Conservation (phyloP, 352 stramenopile species). For the Phytophthora citrophthora region DNA sequence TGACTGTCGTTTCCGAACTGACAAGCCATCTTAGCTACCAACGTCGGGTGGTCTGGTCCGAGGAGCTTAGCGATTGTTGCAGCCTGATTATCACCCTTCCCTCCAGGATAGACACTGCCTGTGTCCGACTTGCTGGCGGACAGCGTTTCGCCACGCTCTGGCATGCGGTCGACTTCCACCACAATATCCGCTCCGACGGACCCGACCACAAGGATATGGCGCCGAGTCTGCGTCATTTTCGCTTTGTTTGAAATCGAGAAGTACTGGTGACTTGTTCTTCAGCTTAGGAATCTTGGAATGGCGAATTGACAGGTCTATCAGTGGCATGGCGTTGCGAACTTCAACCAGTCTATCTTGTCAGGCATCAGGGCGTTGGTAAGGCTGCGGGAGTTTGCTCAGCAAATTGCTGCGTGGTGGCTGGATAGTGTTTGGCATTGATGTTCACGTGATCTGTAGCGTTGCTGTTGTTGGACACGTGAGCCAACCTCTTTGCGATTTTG, state of each 20-base stretch:
- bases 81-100: slow-evolving; percentile 78
- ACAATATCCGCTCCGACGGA: too few species aligned
- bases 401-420: too few species aligned
- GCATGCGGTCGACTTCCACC: too few species aligned
- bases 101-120: slow-evolving; percentile 62
- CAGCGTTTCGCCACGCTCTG: slow-evolving; percentile 57
- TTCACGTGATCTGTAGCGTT: too few species aligned
- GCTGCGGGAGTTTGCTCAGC: too few species aligned
- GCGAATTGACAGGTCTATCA: neutral
- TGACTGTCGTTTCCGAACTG: too few species aligned
- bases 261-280: neutral
- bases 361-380: neutral
- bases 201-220: too few species aligned
- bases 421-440: too few species aligned
- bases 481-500: neutral
- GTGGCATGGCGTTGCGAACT: slow-evolving; percentile 2
- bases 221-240: slow-evolving; percentile 18
- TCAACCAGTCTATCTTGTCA: neutral
- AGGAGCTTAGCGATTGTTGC: slow-evolving; percentile 53
- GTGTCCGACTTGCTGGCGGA: slow-evolving; percentile 51
- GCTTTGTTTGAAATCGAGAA: too few species aligned
- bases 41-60: slow-evolving; percentile 9
- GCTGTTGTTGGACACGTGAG: neutral
- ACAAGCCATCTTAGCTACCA: slow-evolving; percentile 37
- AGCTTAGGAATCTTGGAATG: slow-evolving; percentile 10